Evolutionary conservation across 106 monocot genomes (phyloP), one percentile per base, ranked within the genome.

Genomic region (Cymbidium sinense): DNA sequence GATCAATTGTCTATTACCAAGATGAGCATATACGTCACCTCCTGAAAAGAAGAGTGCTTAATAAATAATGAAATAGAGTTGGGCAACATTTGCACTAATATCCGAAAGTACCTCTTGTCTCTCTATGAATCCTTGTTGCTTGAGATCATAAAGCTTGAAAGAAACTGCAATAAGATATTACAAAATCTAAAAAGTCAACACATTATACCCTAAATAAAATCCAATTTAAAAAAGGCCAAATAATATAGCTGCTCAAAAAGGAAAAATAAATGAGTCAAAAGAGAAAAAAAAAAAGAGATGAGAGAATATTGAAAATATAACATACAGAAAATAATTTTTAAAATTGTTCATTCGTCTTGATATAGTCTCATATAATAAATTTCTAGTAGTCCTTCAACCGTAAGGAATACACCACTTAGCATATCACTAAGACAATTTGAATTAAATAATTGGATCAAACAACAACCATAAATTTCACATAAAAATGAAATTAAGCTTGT

Each of bases 81-180:
- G 25, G 58, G 4, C 31, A 67, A 15, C 31, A 67, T 67, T 64
- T 67, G 67, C 29, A 67, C 10, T 31, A 33, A 15, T 13, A 23
- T 67, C 0, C 13, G 29, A 35, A 71, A 25, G 47, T 86, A 95
- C 95, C 93, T 95, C 95, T 70, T 95, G 95, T 79, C 92, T 93
- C 77, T 95, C 95, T 70, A 95, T 95, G 81, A 89, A 95, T 2
- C 95, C 95, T 89, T 95, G 95, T 43, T 95, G 95, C 84, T 95
- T 95, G 81, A 95, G 92, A 86, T 95, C 95, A 82, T 95, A 95
- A 43, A 95, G 77, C 77, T 92, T 83, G 79, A 95, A 95, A 75
- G 95, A 95, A 89, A 95, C 95, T 95, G 90, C 83, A 93, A 33
- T 19, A 18, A 3, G 28, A 74, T 23, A 28, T 43, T 47, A 44